Evolutionary conservation across 1,284 basidiomycete species (phyloP), one percentile per base, ranked within the genome.

Genomic region (Moesziomyces globuligerus): DNA sequence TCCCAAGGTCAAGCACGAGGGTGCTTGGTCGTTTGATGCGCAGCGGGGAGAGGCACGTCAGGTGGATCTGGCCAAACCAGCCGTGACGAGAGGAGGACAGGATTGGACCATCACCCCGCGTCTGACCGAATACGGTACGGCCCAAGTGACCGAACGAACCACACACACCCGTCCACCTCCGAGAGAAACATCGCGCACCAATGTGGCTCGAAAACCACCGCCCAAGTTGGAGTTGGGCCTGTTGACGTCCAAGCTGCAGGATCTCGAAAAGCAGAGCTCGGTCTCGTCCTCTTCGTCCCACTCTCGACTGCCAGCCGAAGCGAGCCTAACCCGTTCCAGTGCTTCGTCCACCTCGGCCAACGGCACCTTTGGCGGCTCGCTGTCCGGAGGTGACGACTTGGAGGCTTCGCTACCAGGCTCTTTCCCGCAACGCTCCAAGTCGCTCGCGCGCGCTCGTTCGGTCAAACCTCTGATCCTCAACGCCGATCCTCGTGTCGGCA

Each of bases 141-240:
- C 29, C 10, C 13, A 15, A 11, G 29, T 32, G 29, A 15, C 17
- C 13, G 29, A 32, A 15, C 29, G 29, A 32, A 32, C 13, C 3
- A 15, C n/a, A n/a, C 39, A 15, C 8, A 23, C 32, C 18, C 49
- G 11, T 43, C 49, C 26, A n/a, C 50, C 44, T 25, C 42, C 29
- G 4, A 32, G 32, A 18, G 13, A 11, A 5, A 21, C 32, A 11
- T 13, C 10, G 29, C 8, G 2, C 20, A 32, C 15, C 48, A 23
- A n/a, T n/a, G n/a, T 3, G 4, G 5, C 47, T 2, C 48, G 55
- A 4, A 64, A 59, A 41, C 28, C 52, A 6, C 39, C 56, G 3
- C 60, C 66, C 11, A 61, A 62, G 44, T 56, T 64, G n/a, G 60
- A 64, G n/a, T 48, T 59, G 23, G 18, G 39, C 1, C 25, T 64